Conservation (phyloP, 768 basidiomycete species). For the Hypsizygus marmoreus region DNA sequence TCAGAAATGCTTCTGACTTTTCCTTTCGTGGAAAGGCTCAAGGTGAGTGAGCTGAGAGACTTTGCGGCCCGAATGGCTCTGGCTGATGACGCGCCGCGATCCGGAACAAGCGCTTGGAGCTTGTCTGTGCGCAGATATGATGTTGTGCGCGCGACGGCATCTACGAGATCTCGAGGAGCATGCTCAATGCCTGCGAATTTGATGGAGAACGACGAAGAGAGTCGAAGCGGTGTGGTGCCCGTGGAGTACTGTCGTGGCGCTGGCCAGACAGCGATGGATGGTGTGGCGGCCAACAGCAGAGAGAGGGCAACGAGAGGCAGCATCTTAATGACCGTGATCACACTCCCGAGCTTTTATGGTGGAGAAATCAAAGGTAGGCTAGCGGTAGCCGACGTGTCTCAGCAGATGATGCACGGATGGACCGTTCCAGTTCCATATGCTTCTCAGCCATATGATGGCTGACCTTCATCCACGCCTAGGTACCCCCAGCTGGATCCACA, state of each 20-base stretch:
- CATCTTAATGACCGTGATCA: conserved; percentile 6
- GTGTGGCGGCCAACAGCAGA: conserved; percentile 21
- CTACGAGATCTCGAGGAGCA: conserved; percentile 55
- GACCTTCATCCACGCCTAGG: too few relatives aligned
- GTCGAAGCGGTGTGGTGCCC: conserved; percentile 38
- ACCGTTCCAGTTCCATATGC: conserved; percentile 1
- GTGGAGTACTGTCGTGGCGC: conserved; percentile 43
- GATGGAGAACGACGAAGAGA: conserved; percentile 38
- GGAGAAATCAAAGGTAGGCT: neutral
- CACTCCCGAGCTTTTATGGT: neutral
- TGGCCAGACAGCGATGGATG: conserved; percentile 38
- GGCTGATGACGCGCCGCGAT: conserved; percentile 58
- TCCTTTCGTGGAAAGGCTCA: conserved; percentile 39
- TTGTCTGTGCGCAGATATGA: conserved; percentile 51
- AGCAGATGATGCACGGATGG: conserved; percentile 2
- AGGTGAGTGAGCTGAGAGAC: conserved; percentile 42
- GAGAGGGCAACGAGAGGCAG: conserved; percentile 14
- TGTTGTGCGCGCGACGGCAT: conserved; percentile 52
- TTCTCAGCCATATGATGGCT: conserved; percentile 4
- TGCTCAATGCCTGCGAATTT: conserved; percentile 43
- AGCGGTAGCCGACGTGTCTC: conserved; percentile 7
- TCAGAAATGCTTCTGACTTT: conserved; percentile 50
- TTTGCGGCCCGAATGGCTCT: conserved; percentile 40
- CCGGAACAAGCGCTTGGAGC: conserved; percentile 58
- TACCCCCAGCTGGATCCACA: neutral